Evolutionary conservation across 2,329 filamentous ascomycete species (phyloP).

Genomic region (Phyllosticta ampelicida): DNA sequence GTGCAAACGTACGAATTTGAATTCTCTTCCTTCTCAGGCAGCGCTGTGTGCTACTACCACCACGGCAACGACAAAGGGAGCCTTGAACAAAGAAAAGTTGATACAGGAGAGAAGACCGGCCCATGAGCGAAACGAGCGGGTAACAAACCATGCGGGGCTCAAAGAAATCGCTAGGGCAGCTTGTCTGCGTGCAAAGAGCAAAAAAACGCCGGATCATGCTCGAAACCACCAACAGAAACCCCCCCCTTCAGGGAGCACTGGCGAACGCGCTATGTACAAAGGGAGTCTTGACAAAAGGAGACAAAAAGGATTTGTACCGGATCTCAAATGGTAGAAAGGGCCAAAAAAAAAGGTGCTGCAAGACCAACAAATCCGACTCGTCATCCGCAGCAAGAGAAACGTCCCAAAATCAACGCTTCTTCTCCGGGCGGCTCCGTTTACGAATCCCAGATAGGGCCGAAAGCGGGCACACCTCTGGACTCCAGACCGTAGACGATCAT

Average conservation of each 20-base stretch:
- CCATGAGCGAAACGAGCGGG: not conserved
- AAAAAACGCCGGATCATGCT: too few species aligned
- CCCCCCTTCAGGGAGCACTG: too few species aligned
- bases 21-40: not conserved
- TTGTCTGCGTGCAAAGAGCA: too few species aligned
- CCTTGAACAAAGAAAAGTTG: not conserved
- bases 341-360: not conserved
- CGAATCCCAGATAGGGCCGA: slow-evolving; percentile 65
- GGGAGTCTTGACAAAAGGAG: too few species aligned
- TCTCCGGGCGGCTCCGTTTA: slow-evolving; percentile 21
- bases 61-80: not conserved
- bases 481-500: slow-evolving; percentile 61
- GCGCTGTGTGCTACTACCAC: not conserved
- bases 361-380: not conserved
- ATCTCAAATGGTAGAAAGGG: not conserved
- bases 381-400: not conserved
- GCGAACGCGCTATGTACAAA: not conserved
- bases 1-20: not conserved
- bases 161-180: not conserved
- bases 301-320: not conserved
- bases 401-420: slow-evolving; percentile 7
- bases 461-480: slow-evolving; percentile 53
- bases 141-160: not conserved
- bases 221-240: too few species aligned
- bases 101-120: not conserved